Conservation (phyloP, 257 asterid genomes). For the Echites panduratus region DNA sequence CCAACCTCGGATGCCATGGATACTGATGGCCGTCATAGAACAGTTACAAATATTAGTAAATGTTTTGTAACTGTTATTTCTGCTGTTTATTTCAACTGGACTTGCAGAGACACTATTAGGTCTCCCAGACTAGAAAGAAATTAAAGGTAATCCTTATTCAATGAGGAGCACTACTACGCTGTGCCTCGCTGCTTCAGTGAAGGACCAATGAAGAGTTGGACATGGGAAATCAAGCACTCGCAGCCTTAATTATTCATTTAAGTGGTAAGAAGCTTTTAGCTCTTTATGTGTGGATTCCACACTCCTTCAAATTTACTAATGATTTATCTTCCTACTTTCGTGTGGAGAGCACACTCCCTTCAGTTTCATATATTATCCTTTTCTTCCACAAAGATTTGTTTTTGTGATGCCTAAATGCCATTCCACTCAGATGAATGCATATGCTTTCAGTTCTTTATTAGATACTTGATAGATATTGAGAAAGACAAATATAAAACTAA, state of each 20-base stretch:
- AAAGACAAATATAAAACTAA: background rate
- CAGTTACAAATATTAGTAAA: background rate
- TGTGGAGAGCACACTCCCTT: conserved; percentile 55
- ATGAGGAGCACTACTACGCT: background rate
- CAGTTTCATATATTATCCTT: conserved; percentile 24
- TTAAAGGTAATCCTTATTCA: background rate
- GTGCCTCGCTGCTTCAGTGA: background rate
- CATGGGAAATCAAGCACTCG: background rate
- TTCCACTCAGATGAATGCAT: conserved; percentile 3
- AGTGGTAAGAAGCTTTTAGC: conserved; percentile 4
- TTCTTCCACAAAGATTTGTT: conserved; percentile 6
- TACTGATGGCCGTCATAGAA: background rate
- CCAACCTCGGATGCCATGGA: background rate
- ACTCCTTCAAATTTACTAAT: conserved; percentile 31
- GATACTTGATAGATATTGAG: background rate
- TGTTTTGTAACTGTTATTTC: background rate
- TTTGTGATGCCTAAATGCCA: conserved; percentile 11
- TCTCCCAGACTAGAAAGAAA: background rate
- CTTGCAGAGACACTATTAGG: background rate
- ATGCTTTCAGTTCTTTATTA: background rate
- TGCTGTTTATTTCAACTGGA: background rate
- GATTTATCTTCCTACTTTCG: conserved; percentile 7
- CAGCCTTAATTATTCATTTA: background rate
- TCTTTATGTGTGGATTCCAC: conserved; percentile 43
- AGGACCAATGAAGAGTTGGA: background rate